Evolutionary conservation across 441 rosid genomes (phyloP), one percentile per base, ranked within the genome.

Genomic region (Erodium texanum): DNA sequence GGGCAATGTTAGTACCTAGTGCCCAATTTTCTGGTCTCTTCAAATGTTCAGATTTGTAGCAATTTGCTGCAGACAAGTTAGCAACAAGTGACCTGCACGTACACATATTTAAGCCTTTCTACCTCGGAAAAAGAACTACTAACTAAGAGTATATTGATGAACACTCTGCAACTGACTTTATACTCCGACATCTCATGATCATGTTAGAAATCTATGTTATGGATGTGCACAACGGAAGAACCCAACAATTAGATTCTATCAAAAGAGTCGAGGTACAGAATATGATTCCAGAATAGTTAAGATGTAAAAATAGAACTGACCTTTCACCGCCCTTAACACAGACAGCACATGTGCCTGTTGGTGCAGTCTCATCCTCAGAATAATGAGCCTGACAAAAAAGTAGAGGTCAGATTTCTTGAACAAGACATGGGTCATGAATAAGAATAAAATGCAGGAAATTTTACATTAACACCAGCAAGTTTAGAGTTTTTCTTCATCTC

Each of bases 311-410:
- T 0, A 14, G 0, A 58, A 78, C 77, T 65, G 64, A 90, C 97
- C 96, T 87, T 79, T 93, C 94, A 75, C 98, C 97, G 70, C 97
- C 98, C 20, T 87, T 78, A 76, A 93, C 96, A 78, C 96, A 93
- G 66, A 93, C 98, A 62, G 85, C 96, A 74, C 96, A 90, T 24
- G 98, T 90, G 71, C 98, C 97, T 0, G 98, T 93, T 62, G 89
- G 82, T 63, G 89, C 74, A 78, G 85, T 34, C 70, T 90, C 96
- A 74, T 93, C 97, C 82, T 87, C 92, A 3, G 75, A 78, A 76
- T 93, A 93, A 24, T 84, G 91, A 2, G 84, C 91, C 94, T 89
- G 76, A 70, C 27, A 19, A 24, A 10, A 54, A 68, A 20, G 10
- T 43, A 43, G 50, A 43, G 50, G 10, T 43, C 15, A 43, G 0